Evolutionary conservation across 2,329 filamentous ascomycete genomes (phyloP).

Genomic region (Mollisia scopiformis): DNA sequence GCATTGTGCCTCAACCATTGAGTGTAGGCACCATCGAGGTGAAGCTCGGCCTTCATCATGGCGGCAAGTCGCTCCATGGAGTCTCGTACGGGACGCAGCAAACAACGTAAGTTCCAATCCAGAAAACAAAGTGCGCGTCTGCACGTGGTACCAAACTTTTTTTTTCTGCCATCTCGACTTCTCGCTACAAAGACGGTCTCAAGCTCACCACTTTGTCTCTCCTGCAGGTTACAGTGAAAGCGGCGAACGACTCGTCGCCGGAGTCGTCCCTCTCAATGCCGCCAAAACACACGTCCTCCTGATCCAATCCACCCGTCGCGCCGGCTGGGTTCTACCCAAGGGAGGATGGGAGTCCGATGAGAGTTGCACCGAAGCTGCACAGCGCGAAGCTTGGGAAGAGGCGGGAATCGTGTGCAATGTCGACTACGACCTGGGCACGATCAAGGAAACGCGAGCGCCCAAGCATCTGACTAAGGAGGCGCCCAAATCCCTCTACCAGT

Average conservation of each 20-base stretch:
- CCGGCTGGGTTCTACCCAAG: conserved; percentile 96
- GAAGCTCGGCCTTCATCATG: conserved; percentile 36
- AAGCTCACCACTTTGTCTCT: conserved; percentile 31
- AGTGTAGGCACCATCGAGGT: conserved; percentile 27
- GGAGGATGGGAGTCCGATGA: conserved; percentile 98
- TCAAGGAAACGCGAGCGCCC: conserved; percentile 80
- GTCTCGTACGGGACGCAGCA: conserved; percentile 75
- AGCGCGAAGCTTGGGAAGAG: conserved; percentile 97
- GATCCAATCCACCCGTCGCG: conserved; percentile 88
- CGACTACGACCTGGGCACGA: conserved; percentile 82
- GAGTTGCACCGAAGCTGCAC: conserved; percentile 79
- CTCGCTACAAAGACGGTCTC: neutral
- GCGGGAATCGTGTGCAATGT: conserved; percentile 88
- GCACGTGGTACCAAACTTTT: conserved; percentile 21
- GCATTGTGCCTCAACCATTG: conserved; percentile 23
- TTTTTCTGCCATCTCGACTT: conserved; percentile 13
- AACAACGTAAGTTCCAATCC: conserved; percentile 71
- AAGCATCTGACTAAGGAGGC: conserved; percentile 70
- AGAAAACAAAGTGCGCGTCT: conserved; percentile 20
- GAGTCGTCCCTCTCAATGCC: conserved; percentile 84
- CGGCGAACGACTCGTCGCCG: conserved; percentile 93
- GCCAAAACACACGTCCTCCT: conserved; percentile 89
- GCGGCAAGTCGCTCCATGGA: conserved; percentile 61
- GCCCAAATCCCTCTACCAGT: conserved; percentile 70
- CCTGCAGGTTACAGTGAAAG: conserved; percentile 82